These are phyloP conservation scores for Fraxinus greggii DNA, from an alignment of 305 asterid species.

Conservation along the genomic window DNA sequence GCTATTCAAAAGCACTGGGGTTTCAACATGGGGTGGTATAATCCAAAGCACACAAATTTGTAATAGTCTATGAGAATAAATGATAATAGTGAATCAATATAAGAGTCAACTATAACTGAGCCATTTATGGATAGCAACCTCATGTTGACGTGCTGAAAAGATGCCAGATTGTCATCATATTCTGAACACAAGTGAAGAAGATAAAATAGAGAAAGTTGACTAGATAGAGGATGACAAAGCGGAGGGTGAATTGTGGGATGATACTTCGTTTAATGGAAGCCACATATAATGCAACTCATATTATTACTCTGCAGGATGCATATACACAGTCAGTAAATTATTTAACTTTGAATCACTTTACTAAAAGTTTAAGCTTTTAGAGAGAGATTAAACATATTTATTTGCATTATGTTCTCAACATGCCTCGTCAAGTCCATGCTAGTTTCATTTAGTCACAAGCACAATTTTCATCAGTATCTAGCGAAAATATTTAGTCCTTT, in stretches of 20 bases:
- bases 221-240: not conserved
- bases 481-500: not conserved
- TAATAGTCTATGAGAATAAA: not conserved
- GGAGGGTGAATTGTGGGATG: not conserved
- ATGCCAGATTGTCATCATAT: conserved; percentile 11
- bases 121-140: conserved; percentile 2
- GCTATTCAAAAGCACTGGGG: conserved; percentile 18
- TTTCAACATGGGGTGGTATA: conserved; percentile 21
- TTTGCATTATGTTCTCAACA: not conserved
- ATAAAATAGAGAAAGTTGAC: conserved; percentile 15
- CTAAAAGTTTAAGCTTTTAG: not conserved
- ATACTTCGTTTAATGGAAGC: conserved; percentile 15
- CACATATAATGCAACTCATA: conserved; percentile 6
- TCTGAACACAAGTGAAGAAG: conserved; percentile 17
- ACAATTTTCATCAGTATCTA: not conserved
- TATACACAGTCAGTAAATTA: not conserved
- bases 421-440: not conserved
- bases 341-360: not conserved
- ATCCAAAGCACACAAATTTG: conserved; percentile 7
- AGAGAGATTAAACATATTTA: conserved; percentile 12
- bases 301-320: conserved; percentile 20
- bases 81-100: conserved; percentile 10
- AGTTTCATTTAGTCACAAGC: not conserved
- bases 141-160: conserved; percentile 3
- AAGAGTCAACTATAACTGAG: conserved; percentile 21